A percentile compares a stretch with the other conserved stretches of the same genome.
Evolutionary conservation across 345 rosid species (phyloP).

Genomic region (Passiflora organensis): DNA sequence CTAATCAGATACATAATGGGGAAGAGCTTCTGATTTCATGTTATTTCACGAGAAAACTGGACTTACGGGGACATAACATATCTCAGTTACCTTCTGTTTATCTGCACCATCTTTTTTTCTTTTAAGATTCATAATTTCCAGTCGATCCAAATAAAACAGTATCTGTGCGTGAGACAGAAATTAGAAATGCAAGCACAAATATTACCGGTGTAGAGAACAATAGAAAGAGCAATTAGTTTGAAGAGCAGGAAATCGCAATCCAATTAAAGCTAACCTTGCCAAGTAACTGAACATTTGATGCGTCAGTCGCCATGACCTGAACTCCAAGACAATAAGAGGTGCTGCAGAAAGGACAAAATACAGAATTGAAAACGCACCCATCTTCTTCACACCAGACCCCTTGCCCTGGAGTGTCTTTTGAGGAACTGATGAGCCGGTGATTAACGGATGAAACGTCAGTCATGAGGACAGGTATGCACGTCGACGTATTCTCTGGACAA

Average conservation of each 20-base stretch:
- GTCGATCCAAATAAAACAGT: constrained; percentile 44
- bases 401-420: constrained; percentile 29
- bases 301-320: constrained; percentile 74
- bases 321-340: constrained; percentile 63
- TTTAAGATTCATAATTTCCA: constrained; percentile 38
- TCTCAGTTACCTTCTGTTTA: constrained; percentile 31
- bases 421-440: constrained; percentile 38
- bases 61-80: neutral
- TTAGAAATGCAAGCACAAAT: neutral
- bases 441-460: constrained; percentile 53
- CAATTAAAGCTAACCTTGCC: constrained; percentile 45
- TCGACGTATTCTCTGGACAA: constrained; percentile 24
- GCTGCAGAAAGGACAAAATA: constrained; percentile 77
- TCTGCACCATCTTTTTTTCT: constrained; percentile 21
- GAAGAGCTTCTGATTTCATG: neutral
- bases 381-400: constrained; percentile 82
- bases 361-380: constrained; percentile 76
- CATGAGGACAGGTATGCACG: constrained; percentile 48
- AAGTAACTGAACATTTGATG: constrained; percentile 62
- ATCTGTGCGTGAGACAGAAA: constrained; percentile 38
- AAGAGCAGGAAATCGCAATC: neutral
- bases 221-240: neutral
- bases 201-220: neutral
- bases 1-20: neutral
- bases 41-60: neutral